A percentile compares a stretch with the other conserved stretches of the same genome.
phyloP scores from a whole-genome alignment of 768 basidiomycete species.

The Daedaleopsis nitida region DNA sequence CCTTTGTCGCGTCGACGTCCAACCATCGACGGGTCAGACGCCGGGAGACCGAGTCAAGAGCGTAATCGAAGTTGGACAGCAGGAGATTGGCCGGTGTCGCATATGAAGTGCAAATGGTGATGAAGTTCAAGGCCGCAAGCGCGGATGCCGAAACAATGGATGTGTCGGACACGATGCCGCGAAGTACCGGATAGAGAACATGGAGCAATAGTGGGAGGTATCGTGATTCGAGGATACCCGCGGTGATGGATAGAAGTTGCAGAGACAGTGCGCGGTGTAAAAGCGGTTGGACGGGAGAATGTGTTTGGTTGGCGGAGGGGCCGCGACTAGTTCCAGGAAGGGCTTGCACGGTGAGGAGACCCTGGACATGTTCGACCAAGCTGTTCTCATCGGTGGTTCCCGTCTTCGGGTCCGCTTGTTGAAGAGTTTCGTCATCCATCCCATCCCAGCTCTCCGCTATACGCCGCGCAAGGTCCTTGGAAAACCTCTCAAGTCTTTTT shows the following conservation, averaged over 20 bases:
- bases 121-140: constrained; percentile 65
- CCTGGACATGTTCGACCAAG: constrained; percentile 64
- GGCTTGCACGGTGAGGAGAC: constrained; percentile 63
- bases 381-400: constrained; percentile 39
- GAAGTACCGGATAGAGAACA: constrained; percentile 82
- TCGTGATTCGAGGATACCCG: constrained; percentile 70
- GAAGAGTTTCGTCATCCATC: constrained; percentile 32
- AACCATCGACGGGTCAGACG: constrained; percentile 79
- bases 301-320: constrained; percentile 22
- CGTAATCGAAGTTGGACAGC: constrained; percentile 95
- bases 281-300: constrained; percentile 48
- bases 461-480: constrained; percentile 60
- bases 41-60: constrained; percentile 87
- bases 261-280: constrained; percentile 74
- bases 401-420: constrained; percentile 23
- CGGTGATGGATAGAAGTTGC: constrained; percentile 69
- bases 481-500: constrained; percentile 63
- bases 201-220: constrained; percentile 78
- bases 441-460: constrained; percentile 76
- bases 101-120: constrained; percentile 78
- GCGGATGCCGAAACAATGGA: constrained; percentile 76
- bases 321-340: neutral
- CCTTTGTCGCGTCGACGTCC: constrained; percentile 86
- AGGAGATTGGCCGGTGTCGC: constrained; percentile 89
- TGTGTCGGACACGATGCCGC: constrained; percentile 75